phyloP scores from a whole-genome alignment of 1,284 basidiomycete genomes.

The Cryptococcus maquisensis region DNA sequence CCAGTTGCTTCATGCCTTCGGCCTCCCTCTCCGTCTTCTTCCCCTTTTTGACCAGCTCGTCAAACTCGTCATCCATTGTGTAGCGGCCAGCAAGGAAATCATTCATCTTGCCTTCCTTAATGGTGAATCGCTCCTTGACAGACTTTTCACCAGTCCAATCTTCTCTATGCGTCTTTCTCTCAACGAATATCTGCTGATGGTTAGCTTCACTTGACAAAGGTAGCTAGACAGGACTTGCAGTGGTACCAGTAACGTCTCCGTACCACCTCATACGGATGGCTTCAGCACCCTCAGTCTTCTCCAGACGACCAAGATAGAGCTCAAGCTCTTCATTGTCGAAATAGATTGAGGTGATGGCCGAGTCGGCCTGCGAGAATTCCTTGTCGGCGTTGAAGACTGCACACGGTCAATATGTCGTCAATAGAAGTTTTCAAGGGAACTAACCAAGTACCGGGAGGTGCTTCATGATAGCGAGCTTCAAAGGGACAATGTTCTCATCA shows the following conservation, averaged over 20 bases:
- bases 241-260: slow-evolving; percentile 77
- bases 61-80: slow-evolving; percentile 91
- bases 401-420: neutral
- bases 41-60: slow-evolving; percentile 79
- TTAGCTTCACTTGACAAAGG: neutral
- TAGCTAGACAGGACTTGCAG: slow-evolving; percentile 52
- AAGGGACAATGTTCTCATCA: slow-evolving; percentile 89
- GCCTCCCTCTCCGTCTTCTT: slow-evolving; percentile 94
- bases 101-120: slow-evolving; percentile 94
- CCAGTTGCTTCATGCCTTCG: slow-evolving; percentile 92
- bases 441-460: slow-evolving; percentile 86
- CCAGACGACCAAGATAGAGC: slow-evolving; percentile 92
- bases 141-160: slow-evolving; percentile 99
- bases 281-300: slow-evolving; percentile 98
- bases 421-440: slow-evolving; percentile 21
- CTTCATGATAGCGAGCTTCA: slow-evolving; percentile 90
- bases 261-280: slow-evolving; percentile 97
- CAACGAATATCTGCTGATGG: slow-evolving; percentile 76
- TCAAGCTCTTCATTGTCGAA: slow-evolving; percentile 91
- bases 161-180: slow-evolving; percentile 97
- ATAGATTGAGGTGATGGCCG: slow-evolving; percentile 60
- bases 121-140: slow-evolving; percentile 95
- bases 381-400: slow-evolving; percentile 93
- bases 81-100: slow-evolving; percentile 85
- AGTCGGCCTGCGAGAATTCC: slow-evolving; percentile 83